Conservation (phyloP, 2,329 filamentous ascomycete species). For the Claviceps africana region DNA sequence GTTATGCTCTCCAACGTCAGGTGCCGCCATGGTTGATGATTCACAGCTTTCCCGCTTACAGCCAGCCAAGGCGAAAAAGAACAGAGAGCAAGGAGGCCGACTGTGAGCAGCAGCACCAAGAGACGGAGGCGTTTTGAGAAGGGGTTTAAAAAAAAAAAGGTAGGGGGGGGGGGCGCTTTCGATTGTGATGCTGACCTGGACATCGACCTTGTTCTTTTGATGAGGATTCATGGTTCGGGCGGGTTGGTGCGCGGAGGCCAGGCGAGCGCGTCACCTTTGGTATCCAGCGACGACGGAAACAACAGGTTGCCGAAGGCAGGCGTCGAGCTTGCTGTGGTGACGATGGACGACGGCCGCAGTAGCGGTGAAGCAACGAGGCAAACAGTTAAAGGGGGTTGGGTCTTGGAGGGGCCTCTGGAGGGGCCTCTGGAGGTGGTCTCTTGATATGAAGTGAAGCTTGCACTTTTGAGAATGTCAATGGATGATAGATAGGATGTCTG, state of each 20-base stretch:
- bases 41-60: background rate
- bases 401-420: too few relatives aligned
- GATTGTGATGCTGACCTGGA: conserved; percentile 65
- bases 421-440: too few relatives aligned
- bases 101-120: background rate
- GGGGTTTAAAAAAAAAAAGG: too few relatives aligned
- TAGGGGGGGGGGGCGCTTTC: too few relatives aligned
- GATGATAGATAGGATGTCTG: too few relatives aligned
- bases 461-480: background rate
- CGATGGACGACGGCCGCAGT: background rate
- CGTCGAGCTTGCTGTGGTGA: background rate
- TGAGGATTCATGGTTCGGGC: conserved; percentile 68
- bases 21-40: background rate
- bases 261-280: background rate
- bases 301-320: background rate
- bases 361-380: background rate
- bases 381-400: background rate
- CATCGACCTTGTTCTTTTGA: conserved; percentile 96
- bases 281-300: background rate
- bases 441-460: too few relatives aligned
- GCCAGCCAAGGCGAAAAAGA: background rate
- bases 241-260: background rate
- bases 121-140: background rate
- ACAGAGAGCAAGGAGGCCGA: background rate
- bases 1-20: too few relatives aligned